These are phyloP conservation scores for Cardiospermum halicacabum DNA, from an alignment of 345 rosid genomes.

Conservation along the genomic window DNA sequence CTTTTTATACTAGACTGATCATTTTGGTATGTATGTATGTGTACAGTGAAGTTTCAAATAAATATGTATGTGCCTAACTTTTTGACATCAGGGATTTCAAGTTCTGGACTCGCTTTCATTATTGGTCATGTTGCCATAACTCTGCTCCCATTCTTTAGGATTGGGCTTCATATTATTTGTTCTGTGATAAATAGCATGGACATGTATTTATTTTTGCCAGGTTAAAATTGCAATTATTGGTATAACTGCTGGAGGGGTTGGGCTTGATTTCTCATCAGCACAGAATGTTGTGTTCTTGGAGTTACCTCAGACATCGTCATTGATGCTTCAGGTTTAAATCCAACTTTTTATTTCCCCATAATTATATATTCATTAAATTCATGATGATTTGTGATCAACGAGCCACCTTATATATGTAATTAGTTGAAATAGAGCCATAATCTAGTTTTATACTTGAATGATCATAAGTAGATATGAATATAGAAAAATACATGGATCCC, in stretches of 20 bases:
- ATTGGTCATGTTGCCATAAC: neutral
- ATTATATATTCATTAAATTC: neutral
- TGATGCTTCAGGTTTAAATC: conserved; percentile 81
- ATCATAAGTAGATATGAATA: no score
- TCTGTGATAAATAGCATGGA: neutral
- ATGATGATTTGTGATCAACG: neutral
- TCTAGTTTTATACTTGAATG: no score
- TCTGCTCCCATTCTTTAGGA: no score
- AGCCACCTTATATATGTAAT: no score
- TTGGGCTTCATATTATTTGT: neutral
- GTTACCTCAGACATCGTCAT: conserved; percentile 78
- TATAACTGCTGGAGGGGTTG: conserved; percentile 89
- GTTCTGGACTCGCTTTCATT: no score
- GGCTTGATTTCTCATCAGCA: conserved; percentile 91
- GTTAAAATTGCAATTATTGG: conserved; percentile 87
- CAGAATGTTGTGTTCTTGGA: conserved; percentile 86
- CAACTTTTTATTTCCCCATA: neutral
- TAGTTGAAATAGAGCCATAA: no score
- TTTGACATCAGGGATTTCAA: neutral
- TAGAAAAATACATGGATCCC: no score
- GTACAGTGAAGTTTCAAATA: neutral
- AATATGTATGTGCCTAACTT: neutral
- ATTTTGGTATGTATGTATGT: neutral
- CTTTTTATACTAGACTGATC: neutral
- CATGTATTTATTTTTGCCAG: conserved; percentile 31